These are phyloP conservation scores for Drechslerella coelobrocha DNA, from an alignment of 2,329 filamentous ascomycete species.

Conservation along the genomic window DNA sequence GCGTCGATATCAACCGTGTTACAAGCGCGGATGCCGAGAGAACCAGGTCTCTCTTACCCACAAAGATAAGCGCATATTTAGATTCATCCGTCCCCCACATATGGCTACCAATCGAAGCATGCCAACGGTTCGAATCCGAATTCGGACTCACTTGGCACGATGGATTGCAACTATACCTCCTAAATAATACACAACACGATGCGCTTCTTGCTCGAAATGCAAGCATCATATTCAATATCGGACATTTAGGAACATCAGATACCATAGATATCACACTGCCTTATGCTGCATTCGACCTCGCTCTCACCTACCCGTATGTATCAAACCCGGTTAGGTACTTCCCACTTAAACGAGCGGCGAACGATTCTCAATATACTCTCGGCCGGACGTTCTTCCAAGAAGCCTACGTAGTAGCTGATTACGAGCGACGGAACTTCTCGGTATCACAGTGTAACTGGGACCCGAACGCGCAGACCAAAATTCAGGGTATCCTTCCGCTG, in stretches of 20 bases:
- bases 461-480: background rate
- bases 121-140: conserved; percentile 57
- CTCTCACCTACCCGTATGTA: conserved; percentile 57
- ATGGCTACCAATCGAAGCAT: conserved; percentile 58
- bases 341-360: conserved; percentile 57
- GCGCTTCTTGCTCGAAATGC: conserved; percentile 29
- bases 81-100: conserved; percentile 60
- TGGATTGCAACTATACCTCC: conserved; percentile 57
- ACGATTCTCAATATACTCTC: conserved; percentile 57
- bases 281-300: conserved; percentile 59
- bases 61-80: conserved; percentile 56
- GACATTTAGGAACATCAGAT: conserved; percentile 52
- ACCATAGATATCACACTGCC: conserved; percentile 58
- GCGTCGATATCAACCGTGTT: conserved; percentile 56
- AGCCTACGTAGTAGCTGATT: conserved; percentile 58
- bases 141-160: conserved; percentile 58
- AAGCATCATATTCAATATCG: conserved; percentile 55
- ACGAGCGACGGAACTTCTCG: conserved; percentile 58
- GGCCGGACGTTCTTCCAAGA: conserved; percentile 60
- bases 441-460: conserved; percentile 54
- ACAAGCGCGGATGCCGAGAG: conserved; percentile 51
- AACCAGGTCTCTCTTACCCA: conserved; percentile 51
- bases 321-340: conserved; percentile 57
- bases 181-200: conserved; percentile 54
- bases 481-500: conserved; percentile 4